Conservation (phyloP, 1,284 basidiomycete species). For the Rhodotorula sp. region DNA sequence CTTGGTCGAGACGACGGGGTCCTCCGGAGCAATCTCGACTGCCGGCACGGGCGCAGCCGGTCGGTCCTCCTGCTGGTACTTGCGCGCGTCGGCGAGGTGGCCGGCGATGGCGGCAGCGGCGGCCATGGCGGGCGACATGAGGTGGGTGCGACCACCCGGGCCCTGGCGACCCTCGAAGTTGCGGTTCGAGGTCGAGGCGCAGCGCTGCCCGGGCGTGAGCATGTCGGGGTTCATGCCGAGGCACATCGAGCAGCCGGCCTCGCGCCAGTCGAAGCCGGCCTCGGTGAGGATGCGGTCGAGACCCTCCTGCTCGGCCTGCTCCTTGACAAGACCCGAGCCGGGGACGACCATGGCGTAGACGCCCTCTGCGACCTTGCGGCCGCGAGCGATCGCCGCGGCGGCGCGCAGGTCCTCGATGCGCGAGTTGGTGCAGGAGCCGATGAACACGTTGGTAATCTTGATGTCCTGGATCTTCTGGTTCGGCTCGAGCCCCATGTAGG, state of each 20-base stretch:
- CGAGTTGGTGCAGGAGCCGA: slow-evolving; percentile 95
- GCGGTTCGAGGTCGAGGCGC: slow-evolving; percentile 93
- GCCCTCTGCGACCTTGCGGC: slow-evolving; percentile 72
- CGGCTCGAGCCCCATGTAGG: slow-evolving; percentile 87
- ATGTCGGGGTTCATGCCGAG: slow-evolving; percentile 98
- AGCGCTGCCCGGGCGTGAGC: slow-evolving; percentile 82
- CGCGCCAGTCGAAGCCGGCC: slow-evolving; percentile 95
- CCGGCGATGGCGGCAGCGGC: slow-evolving; percentile 90
- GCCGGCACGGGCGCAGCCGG: slow-evolving; percentile 41
- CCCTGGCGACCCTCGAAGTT: slow-evolving; percentile 95
- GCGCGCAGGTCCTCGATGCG: slow-evolving; percentile 93
- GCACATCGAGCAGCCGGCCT: slow-evolving; percentile 98
- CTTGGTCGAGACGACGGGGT: slow-evolving; percentile 43
- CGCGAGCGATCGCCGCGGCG: slow-evolving; percentile 78
- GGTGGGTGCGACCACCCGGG: slow-evolving; percentile 86
- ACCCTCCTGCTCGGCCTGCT: slow-evolving; percentile 92
- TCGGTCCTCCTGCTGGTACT: slow-evolving; percentile 55
- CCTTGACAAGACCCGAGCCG: slow-evolving; percentile 89
- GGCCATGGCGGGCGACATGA: slow-evolving; percentile 94
- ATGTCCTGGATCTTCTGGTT: slow-evolving; percentile 83
- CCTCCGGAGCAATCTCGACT: slow-evolving; percentile 41
- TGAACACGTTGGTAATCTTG: slow-evolving; percentile 82
- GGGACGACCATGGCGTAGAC: slow-evolving; percentile 94
- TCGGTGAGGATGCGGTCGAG: slow-evolving; percentile 87
- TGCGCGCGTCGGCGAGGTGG: slow-evolving; percentile 83